A percentile compares a stretch with the other conserved stretches of the same genome.
phyloP scores from a whole-genome alignment of 2,329 filamentous ascomycete genomes.

The Monilinia polystroma region DNA sequence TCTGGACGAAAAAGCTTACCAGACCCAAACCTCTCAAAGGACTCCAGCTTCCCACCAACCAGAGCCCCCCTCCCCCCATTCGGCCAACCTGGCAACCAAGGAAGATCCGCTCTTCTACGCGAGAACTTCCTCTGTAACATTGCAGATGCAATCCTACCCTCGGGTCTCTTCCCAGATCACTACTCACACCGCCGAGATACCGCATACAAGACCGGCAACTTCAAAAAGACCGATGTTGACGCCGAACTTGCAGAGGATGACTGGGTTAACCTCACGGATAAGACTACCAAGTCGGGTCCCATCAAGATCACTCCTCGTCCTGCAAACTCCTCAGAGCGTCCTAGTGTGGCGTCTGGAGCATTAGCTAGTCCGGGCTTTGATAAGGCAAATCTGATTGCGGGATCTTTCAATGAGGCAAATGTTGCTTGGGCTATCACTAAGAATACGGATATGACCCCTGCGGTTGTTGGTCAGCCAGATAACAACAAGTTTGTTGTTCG shows the following conservation, averaged over 20 bases:
- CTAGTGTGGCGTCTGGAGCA: background rate
- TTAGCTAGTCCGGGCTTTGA: background rate
- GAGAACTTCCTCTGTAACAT: slow-evolving; percentile 12
- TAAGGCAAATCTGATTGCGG: background rate
- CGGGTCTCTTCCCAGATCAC: background rate
- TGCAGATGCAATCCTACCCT: background rate
- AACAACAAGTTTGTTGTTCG: background rate
- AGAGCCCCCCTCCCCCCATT: background rate
- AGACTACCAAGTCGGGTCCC: background rate
- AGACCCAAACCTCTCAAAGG: background rate
- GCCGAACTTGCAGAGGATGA: background rate
- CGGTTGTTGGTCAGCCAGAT: background rate
- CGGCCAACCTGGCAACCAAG: background rate
- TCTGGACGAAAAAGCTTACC: background rate
- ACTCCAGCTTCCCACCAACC: background rate
- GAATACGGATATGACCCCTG: background rate
- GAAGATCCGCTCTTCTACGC: slow-evolving; percentile 1
- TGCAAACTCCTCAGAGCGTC: background rate
- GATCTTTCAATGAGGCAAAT: background rate
- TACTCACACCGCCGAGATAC: background rate
- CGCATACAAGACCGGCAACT: background rate
- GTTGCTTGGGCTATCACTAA: background rate
- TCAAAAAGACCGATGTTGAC: background rate
- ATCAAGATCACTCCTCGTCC: background rate
- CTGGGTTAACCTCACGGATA: slow-evolving; percentile 8